These are phyloP conservation scores for Tanozyma kutaoensis DNA, from an alignment of 805 yeast genomes.

Conservation along the genomic window DNA sequence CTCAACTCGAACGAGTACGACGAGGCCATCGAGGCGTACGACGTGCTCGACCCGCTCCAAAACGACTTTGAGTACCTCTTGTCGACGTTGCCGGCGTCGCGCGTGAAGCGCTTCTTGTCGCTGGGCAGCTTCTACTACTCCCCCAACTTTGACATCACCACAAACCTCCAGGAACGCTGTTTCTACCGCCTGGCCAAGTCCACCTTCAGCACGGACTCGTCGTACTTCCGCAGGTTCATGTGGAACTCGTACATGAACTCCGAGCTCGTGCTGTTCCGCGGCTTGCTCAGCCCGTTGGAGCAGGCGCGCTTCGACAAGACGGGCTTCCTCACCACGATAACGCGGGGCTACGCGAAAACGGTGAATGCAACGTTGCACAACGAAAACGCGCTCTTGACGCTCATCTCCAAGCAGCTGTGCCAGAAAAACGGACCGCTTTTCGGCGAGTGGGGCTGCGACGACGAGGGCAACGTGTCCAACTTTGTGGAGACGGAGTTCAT, in stretches of 20 bases:
- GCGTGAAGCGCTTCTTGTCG: conserved; percentile 29
- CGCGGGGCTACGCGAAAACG: conserved; percentile 39
- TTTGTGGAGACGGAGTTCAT: conserved; percentile 40
- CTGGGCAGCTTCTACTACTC: conserved; percentile 38
- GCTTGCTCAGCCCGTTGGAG: conserved; percentile 27
- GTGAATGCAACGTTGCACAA: conserved; percentile 20
- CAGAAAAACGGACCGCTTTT: conserved; percentile 33
- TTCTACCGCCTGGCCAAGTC: neutral
- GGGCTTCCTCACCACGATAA: conserved; percentile 33
- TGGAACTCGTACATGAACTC: conserved; percentile 39
- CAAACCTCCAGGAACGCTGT: conserved; percentile 27
- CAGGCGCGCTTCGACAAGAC: conserved; percentile 27
- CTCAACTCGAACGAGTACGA: conserved; percentile 46
- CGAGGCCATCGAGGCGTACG: conserved; percentile 1
- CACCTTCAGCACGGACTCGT: conserved; percentile 11
- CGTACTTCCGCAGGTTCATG: conserved; percentile 28
- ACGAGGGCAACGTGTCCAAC: conserved; percentile 38
- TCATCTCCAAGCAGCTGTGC: conserved; percentile 40
- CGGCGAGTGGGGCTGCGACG: conserved; percentile 49
- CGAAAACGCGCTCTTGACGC: conserved; percentile 28
- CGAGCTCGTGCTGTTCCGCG: conserved; percentile 33
- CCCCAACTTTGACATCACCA: conserved; percentile 30
- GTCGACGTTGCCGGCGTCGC: conserved; percentile 23
- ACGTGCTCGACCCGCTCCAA: no score
- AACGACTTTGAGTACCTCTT: no score